Evolutionary conservation across 768 basidiomycete genomes (phyloP).

Genomic region (Sarcodon aspratus): DNA sequence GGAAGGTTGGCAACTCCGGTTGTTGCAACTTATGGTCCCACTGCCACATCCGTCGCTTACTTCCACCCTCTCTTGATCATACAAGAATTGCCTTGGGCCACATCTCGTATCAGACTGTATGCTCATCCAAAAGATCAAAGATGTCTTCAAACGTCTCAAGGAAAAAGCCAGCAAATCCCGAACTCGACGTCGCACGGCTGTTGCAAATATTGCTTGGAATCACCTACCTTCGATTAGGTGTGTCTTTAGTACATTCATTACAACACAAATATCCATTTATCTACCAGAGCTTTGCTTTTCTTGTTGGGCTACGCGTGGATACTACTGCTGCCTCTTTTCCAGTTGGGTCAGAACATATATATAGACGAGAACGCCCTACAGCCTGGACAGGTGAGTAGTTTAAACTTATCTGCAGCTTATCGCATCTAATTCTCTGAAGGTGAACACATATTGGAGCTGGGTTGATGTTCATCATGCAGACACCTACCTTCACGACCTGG

Average conservation of each 20-base stretch:
- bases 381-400: conserved; percentile 64
- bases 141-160: no score
- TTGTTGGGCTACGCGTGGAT: conserved; percentile 74
- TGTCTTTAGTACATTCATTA: no score
- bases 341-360: conserved; percentile 58
- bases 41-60: no score
- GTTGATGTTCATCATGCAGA: conserved; percentile 83
- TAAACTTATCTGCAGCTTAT: background rate
- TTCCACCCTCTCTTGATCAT: no score
- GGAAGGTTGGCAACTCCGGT: no score
- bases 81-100: no score
- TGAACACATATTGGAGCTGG: conserved; percentile 90
- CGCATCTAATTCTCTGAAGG: conserved; percentile 31
- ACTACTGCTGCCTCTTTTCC: conserved; percentile 56
- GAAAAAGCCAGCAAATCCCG: no score
- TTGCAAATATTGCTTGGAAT: background rate
- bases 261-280: no score
- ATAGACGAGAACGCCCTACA: conserved; percentile 96
- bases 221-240: background rate
- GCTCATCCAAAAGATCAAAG: no score
- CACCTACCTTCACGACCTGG: conserved; percentile 60
- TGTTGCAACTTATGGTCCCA: no score
- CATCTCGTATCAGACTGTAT: no score
- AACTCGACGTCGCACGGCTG: background rate
- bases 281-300: conserved; percentile 43